Percentiles rank a stretch among this genome's conserved stretches.
phyloP scores from a whole-genome alignment of 139 green algal species.

The Dunaliella sp. region DNA sequence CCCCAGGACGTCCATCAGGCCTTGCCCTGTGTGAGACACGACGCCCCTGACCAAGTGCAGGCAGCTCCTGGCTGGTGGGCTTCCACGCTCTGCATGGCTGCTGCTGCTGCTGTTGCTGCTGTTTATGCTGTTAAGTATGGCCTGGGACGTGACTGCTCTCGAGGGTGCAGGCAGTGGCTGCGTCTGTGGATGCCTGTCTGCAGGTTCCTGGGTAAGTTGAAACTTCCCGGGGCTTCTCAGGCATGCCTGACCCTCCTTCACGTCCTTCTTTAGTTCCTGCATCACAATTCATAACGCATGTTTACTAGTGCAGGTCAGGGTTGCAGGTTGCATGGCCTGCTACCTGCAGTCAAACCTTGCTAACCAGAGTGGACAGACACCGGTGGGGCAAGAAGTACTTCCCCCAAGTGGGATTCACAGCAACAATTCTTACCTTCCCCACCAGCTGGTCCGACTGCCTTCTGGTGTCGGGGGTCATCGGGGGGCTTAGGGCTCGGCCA shows the following conservation, averaged over 20 bases:
- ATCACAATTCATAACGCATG: not conserved
- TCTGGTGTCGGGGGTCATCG: too few species aligned
- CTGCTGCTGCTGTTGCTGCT: not conserved
- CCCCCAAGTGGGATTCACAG: too few species aligned
- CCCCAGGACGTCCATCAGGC: not conserved
- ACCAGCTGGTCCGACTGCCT: too few species aligned
- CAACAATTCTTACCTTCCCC: too few species aligned
- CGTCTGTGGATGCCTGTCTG: not conserved
- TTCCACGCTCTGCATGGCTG: not conserved
- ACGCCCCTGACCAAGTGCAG: not conserved
- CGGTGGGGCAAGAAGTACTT: too few species aligned
- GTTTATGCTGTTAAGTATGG: not conserved
- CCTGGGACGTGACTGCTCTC: not conserved
- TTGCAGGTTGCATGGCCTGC: not conserved
- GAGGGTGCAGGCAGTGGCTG: not conserved
- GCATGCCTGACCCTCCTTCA: not conserved
- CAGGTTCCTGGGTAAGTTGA: not conserved
- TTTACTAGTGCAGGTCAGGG: not conserved
- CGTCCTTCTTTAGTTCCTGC: not conserved
- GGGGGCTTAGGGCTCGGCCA: too few species aligned
- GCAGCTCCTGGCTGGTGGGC: not conserved
- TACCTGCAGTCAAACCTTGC: too few species aligned
- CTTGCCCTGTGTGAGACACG: not conserved
- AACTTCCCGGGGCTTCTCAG: too few species aligned
- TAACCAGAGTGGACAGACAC: too few species aligned